These are phyloP conservation scores for Volvox carteri DNA, from an alignment of 163 green algal genomes.

Conservation along the genomic window DNA sequence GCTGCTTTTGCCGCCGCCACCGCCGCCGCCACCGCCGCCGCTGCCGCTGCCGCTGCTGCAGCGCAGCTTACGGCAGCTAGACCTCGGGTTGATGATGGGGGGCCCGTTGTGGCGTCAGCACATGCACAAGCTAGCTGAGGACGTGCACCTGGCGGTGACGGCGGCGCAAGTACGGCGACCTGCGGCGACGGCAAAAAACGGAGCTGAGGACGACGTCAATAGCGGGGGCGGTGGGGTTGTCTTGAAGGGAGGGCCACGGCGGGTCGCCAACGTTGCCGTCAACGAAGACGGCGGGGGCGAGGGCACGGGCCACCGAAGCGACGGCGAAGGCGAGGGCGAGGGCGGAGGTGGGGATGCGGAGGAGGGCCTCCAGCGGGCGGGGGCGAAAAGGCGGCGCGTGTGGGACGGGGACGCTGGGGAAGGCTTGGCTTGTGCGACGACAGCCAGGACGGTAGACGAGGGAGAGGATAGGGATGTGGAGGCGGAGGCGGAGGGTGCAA, in stretches of 20 bases:
- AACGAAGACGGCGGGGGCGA: neutral
- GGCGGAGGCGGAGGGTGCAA: neutral
- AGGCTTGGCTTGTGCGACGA: too few relatives aligned
- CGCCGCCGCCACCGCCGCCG: neutral
- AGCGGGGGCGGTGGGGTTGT: neutral
- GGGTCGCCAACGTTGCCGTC: too few relatives aligned
- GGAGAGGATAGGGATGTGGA: neutral
- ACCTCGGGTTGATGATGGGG: constrained; percentile 88
- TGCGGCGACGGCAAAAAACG: neutral
- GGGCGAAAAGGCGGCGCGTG: neutral
- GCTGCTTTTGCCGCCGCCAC: neutral
- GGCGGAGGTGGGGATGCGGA: too few relatives aligned
- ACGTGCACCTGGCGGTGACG: neutral
- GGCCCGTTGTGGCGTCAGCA: constrained; percentile 60
- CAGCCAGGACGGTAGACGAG: neutral
- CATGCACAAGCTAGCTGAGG: constrained; percentile 6
- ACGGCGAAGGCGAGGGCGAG: neutral
- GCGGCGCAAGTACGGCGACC: neutral
- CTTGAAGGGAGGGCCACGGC: too few relatives aligned
- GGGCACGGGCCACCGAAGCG: neutral
- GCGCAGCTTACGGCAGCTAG: constrained; percentile 73
- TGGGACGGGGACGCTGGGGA: too few relatives aligned
- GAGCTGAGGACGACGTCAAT: neutral
- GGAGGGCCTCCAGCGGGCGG: too few relatives aligned
- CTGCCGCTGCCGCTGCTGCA: constrained; percentile 1